phyloP scores from a whole-genome alignment of 2,329 filamentous ascomycete species.

The Exophiala xenobiotica region DNA sequence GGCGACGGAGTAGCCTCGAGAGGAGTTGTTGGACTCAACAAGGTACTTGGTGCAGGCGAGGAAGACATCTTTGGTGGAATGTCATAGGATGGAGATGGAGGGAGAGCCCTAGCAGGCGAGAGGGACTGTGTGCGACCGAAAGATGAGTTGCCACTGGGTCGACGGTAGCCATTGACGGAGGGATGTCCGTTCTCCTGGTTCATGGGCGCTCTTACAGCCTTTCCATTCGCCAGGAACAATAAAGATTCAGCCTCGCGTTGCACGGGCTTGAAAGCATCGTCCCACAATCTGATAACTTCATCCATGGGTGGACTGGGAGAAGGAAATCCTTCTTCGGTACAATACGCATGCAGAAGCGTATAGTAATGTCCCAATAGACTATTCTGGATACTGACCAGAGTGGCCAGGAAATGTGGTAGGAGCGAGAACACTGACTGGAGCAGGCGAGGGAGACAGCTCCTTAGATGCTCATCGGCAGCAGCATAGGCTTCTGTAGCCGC shows the following conservation, averaged over 20 bases:
- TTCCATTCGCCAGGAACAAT: constrained; percentile 64
- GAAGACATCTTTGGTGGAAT: constrained; percentile 36
- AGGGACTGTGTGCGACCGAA: constrained; percentile 34
- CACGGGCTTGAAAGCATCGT: constrained; percentile 60
- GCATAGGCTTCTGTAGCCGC: constrained; percentile 69
- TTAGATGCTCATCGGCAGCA: constrained; percentile 71
- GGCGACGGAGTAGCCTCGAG: constrained; percentile 28
- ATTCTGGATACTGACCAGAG: constrained; percentile 75
- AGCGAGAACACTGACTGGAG: constrained; percentile 69
- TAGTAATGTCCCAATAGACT: constrained; percentile 75
- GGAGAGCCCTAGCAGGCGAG: constrained; percentile 33
- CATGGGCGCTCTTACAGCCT: constrained; percentile 61
- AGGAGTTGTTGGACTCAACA: constrained; percentile 32
- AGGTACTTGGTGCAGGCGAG: constrained; percentile 33
- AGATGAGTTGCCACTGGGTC: constrained; percentile 39
- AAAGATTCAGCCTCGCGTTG: constrained; percentile 68
- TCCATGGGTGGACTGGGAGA: constrained; percentile 72
- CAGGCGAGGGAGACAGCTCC: constrained; percentile 68
- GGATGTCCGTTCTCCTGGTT: constrained; percentile 45
- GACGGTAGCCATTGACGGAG: constrained; percentile 41
- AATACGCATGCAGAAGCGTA: constrained; percentile 72
- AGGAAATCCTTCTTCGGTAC: constrained; percentile 65
- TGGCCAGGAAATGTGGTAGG: constrained; percentile 68
- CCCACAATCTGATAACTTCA: constrained; percentile 67
- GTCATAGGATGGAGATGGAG: constrained; percentile 34